Percentiles rank a stretch among this genome's conserved stretches.
phyloP scores from a whole-genome alignment of 768 basidiomycete species.

The Trametes coccinea region DNA sequence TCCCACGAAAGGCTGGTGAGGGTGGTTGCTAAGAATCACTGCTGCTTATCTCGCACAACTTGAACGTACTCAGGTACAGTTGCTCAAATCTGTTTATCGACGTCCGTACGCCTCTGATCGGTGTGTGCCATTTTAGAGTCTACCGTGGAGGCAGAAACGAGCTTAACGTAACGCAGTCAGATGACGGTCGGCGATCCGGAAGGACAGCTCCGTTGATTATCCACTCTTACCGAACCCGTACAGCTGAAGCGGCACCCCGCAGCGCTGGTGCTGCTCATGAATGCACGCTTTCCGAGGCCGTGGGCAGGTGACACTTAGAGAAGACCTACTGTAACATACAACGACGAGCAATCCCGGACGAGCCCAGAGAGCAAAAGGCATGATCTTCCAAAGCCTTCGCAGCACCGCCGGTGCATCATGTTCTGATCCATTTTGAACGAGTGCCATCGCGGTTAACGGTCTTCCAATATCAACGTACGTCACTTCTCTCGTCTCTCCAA shows the following conservation, averaged over 20 bases:
- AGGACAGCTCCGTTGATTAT: neutral
- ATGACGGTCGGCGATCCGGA: neutral
- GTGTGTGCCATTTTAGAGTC: neutral
- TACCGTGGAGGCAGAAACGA: neutral
- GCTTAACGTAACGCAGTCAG: neutral
- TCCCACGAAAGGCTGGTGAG: too few relatives aligned
- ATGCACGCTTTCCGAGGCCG: neutral
- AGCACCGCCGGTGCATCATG: neutral
- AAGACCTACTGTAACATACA: too few relatives aligned
- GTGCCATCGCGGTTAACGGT: neutral
- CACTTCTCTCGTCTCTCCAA: neutral
- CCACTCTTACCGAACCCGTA: too few relatives aligned
- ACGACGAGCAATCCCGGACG: too few relatives aligned
- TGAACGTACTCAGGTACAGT: too few relatives aligned
- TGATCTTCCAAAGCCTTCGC: neutral
- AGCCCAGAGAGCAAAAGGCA: too few relatives aligned
- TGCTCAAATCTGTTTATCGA: neutral
- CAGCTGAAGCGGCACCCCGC: too few relatives aligned
- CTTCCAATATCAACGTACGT: neutral
- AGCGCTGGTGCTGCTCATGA: too few relatives aligned
- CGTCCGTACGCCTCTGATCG: neutral
- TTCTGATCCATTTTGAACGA: neutral
- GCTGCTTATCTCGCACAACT: too few relatives aligned
- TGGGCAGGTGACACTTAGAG: neutral
- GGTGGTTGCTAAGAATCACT: too few relatives aligned